Conservation (phyloP, 495 filamentous ascomycete genomes). For the Daldinia vernicosa region DNA sequence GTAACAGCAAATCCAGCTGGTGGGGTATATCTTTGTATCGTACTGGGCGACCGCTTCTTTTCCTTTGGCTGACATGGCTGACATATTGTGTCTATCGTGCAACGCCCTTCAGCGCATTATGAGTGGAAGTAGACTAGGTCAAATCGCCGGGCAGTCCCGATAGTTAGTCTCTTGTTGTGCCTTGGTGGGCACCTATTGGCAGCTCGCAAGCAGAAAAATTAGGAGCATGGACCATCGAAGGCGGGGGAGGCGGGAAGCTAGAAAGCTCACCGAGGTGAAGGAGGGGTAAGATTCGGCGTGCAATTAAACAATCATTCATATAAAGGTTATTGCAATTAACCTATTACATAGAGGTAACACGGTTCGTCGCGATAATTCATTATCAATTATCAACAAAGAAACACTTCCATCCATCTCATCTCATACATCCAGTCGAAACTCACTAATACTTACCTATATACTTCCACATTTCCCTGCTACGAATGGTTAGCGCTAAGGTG, state of each 20-base stretch:
- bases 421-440: too few relatives aligned
- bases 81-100: slow-evolving; percentile 37
- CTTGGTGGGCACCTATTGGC: slow-evolving; percentile 9
- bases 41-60: slow-evolving; percentile 46
- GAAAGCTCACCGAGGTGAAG: slow-evolving; percentile 31
- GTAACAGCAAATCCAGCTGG: background rate
- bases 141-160: background rate
- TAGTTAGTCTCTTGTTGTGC: background rate
- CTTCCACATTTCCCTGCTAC: too few relatives aligned
- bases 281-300: slow-evolving; percentile 21
- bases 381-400: background rate
- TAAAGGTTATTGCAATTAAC: background rate
- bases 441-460: too few relatives aligned
- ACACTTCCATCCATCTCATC: too few relatives aligned
- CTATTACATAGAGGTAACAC: background rate
- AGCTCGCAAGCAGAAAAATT: slow-evolving; percentile 18
- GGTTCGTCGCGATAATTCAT: background rate
- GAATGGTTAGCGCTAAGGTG: too few relatives aligned
- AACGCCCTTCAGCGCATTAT: slow-evolving; percentile 20
- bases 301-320: background rate
- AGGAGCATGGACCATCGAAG: slow-evolving; percentile 35
- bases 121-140: background rate
- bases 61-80: slow-evolving; percentile 49
- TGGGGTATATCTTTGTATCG: slow-evolving; percentile 9
- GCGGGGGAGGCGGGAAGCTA: slow-evolving; percentile 27